Evolutionary conservation across 2,329 filamentous ascomycete species (phyloP).

Genomic region (Seiridium cupressi): DNA sequence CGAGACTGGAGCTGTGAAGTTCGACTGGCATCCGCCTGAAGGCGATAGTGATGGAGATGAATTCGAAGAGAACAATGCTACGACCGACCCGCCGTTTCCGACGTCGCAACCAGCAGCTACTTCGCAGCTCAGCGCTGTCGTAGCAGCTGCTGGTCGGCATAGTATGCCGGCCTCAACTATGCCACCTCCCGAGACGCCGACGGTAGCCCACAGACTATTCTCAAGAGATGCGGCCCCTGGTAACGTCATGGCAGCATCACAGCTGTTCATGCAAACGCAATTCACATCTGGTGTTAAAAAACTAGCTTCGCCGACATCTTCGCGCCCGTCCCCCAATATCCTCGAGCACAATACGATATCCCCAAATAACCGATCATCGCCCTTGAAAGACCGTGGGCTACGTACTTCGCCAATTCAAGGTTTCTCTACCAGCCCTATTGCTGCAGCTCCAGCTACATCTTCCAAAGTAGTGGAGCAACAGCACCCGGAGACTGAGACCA

Average conservation of each 20-base stretch:
- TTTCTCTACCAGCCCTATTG: conserved; percentile 39
- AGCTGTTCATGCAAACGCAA: conserved; percentile 56
- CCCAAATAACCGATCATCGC: conserved; percentile 44
- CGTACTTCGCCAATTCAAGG: conserved; percentile 43
- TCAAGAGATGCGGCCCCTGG: conserved; percentile 27
- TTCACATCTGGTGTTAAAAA: conserved; percentile 50
- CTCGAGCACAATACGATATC: conserved; percentile 43
- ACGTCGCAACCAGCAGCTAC: neutral
- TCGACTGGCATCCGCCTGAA: conserved; percentile 9
- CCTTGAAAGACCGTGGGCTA: conserved; percentile 47
- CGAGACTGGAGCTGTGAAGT: conserved; percentile 42
- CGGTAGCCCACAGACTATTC: conserved; percentile 43
- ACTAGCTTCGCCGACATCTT: conserved; percentile 52
- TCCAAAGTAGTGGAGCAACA: neutral
- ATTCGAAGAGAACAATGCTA: neutral
- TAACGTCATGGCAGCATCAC: conserved; percentile 39
- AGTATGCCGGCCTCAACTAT: conserved; percentile 12
- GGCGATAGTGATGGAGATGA: conserved; percentile 1
- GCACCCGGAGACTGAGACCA: conserved; percentile 3
- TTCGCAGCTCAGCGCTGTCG: neutral
- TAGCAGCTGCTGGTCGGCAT: neutral
- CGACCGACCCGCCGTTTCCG: neutral
- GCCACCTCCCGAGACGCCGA: conserved; percentile 48
- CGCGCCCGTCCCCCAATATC: conserved; percentile 52
- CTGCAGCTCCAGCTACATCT: conserved; percentile 8